A percentile compares a stretch with the other conserved stretches of the same genome.
These are phyloP conservation scores for Stygiomarasmius scandens DNA, from an alignment of 1,284 basidiomycete species.

Conservation along the genomic window DNA sequence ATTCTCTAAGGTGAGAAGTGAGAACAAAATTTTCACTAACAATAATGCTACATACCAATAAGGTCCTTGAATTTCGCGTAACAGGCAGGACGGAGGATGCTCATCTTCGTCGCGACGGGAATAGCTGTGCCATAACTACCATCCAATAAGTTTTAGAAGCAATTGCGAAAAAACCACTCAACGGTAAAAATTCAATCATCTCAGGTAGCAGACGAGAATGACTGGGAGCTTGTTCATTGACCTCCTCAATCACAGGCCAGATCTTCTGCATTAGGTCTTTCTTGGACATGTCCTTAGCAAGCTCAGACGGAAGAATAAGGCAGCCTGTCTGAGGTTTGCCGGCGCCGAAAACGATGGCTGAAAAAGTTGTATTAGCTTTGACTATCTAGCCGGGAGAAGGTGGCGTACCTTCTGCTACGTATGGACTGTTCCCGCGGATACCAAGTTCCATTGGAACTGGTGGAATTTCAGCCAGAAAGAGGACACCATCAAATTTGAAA, in stretches of 20 bases:
- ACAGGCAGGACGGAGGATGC: conserved; percentile 42
- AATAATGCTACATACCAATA: conserved; percentile 33
- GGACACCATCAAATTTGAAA: background rate
- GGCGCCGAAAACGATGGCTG: conserved; percentile 63
- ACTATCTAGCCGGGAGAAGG: conserved; percentile 19
- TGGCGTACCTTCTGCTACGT: conserved; percentile 34
- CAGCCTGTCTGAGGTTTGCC: conserved; percentile 55
- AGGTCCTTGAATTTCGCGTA: conserved; percentile 53
- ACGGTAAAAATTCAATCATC: conserved; percentile 51
- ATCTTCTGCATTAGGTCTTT: conserved; percentile 43
- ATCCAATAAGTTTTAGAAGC: conserved; percentile 15
- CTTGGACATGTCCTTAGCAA: conserved; percentile 38
- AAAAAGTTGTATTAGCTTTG: conserved; percentile 14
- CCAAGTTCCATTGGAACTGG: conserved; percentile 44
- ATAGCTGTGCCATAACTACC: conserved; percentile 35
- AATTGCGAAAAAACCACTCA: conserved; percentile 20
- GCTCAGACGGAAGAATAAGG: conserved; percentile 57
- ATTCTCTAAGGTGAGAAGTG: conserved; percentile 24
- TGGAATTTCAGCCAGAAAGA: background rate
- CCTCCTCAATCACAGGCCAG: conserved; percentile 50
- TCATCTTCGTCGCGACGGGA: conserved; percentile 50
- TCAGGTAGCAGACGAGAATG: conserved; percentile 56
- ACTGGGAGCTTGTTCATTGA: conserved; percentile 53
- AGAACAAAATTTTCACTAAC: background rate
- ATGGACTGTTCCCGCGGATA: conserved; percentile 45